Percentiles rank a stretch among this genome's conserved stretches.
Evolutionary conservation across 805 yeast species (phyloP).

Genomic region (Hanseniaspora singularis): DNA sequence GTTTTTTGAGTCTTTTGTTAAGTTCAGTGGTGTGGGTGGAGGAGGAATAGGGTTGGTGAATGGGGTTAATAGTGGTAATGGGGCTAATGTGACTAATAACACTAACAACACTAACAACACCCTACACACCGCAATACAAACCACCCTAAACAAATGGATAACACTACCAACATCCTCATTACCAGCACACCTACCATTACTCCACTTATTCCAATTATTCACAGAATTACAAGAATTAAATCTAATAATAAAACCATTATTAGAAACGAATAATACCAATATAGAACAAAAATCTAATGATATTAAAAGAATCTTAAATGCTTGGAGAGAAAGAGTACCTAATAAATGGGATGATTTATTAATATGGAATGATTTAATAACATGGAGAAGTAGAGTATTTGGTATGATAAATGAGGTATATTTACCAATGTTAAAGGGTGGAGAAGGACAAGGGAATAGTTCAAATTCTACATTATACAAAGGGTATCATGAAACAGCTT

Average conservation of each 20-base stretch:
- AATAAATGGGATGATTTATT: conserved; percentile 96
- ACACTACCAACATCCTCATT: conserved; percentile 64
- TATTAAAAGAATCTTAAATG: conserved; percentile 83
- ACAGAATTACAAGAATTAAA: conserved; percentile 96
- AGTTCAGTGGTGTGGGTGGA: no score
- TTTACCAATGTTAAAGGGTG: conserved; percentile 77
- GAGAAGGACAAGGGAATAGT: conserved; percentile 58
- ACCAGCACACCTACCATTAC: conserved; percentile 74
- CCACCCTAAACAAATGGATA: conserved; percentile 86
- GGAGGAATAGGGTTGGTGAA: no score
- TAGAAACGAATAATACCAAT: conserved; percentile 83
- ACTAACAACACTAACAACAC: no score
- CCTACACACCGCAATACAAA: no score
- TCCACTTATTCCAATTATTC: conserved; percentile 93
- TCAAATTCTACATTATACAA: conserved; percentile 93
- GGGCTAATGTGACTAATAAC: no score
- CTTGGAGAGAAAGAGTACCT: conserved; percentile 96
- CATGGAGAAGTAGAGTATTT: conserved; percentile 98
- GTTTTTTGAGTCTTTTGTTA: conserved; percentile 84
- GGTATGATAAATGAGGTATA: conserved; percentile 90
- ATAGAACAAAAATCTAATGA: conserved; percentile 89
- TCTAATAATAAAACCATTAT: conserved; percentile 78
- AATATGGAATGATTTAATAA: conserved; percentile 92
- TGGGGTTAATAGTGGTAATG: no score
- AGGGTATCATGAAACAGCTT: conserved; percentile 97